Evolutionary conservation across 108 stramenopile genomes (phyloP).

Genomic region (Skeletonema potamos): DNA sequence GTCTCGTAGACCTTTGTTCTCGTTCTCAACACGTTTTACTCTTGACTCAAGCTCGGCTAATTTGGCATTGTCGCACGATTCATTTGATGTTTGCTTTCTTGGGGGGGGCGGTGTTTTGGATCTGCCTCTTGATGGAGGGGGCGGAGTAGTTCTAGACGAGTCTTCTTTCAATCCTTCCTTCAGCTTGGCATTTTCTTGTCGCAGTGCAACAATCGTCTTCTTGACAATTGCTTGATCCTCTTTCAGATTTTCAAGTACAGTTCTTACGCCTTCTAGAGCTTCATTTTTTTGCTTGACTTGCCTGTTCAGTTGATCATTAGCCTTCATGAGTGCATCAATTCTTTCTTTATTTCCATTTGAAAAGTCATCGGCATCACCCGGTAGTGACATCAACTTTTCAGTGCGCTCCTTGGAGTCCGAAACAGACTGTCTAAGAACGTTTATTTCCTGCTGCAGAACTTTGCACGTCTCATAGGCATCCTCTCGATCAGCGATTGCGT

Average conservation of each 20-base stretch:
- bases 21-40: conserved; percentile 28
- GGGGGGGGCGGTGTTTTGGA: conserved; percentile 2
- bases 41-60: conserved; percentile 17
- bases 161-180: conserved; percentile 10
- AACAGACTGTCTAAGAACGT: conserved; percentile 7
- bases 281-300: conserved; percentile 25
- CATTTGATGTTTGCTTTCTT: neutral
- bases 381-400: neutral
- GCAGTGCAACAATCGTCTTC: conserved; percentile 27
- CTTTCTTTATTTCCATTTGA: conserved; percentile 2
- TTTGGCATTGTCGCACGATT: neutral
- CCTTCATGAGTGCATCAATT: conserved; percentile 9
- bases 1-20: conserved; percentile 27
- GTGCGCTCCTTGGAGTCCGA: conserved; percentile 7
- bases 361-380: neutral
- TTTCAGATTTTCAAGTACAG: conserved; percentile 20
- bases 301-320: conserved; percentile 3
- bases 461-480: conserved; percentile 17
- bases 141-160: neutral
- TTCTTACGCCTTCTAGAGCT: conserved; percentile 13
- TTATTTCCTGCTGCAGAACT: conserved; percentile 21
- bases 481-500: conserved; percentile 12
- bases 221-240: conserved; percentile 21
- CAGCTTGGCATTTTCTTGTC: conserved; percentile 26
- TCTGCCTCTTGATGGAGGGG: conserved; percentile 4